Evolutionary conservation across 139 green algal genomes (phyloP), one percentile per base, ranked within the genome.

Genomic region (Chlamydomonas sp.): DNA sequence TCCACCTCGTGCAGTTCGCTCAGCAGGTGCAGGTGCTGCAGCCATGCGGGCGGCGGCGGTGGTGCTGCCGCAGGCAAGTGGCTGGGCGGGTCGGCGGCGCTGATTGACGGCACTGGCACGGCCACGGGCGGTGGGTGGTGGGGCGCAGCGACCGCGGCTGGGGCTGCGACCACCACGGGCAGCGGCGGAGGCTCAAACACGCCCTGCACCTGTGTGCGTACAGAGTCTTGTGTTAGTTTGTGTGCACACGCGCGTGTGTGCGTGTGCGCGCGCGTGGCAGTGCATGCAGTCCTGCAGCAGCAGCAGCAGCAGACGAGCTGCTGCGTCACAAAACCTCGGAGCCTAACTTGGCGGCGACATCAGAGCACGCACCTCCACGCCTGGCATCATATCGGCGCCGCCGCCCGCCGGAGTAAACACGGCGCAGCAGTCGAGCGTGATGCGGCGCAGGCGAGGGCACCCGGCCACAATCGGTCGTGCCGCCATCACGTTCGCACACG

Each of bases 11-110:
- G 22, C 24, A 64, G 54, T 10, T 33, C 34, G 16, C 8, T 36
- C 8, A 64, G 16, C 24, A 64, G 24, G 26, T 64, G 54, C 24
- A 64, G 54, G 54, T 64, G 22, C 54, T 64, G 54, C 24, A 64
- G 54, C 54, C 54, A 64, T 10, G 54, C 54, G 20, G 54, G 54
- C 54, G n/a, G 24, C 54, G 54, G 24, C 22, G 20, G 8, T 20
- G 30, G 54, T 64, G 34, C 54, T 64, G 54, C 54, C 54, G 26
- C 54, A 10, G 54, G 30, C 30, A 10, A 36, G n/a, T n/a, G n/a
- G n/a, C n/a, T n/a, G n/a, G n/a, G n/a, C n/a, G n/a, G n/a, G n/a
- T n/a, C n/a, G n/a, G n/a, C n/a, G n/a, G n/a, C n/a, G n/a, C n/a
- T n/a, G n/a, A n/a, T n/a, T n/a, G n/a, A n/a, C n/a, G n/a, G n/a